These are phyloP conservation scores for Scytalidium lignicola DNA, from an alignment of 2,329 filamentous ascomycete species.

Conservation along the genomic window DNA sequence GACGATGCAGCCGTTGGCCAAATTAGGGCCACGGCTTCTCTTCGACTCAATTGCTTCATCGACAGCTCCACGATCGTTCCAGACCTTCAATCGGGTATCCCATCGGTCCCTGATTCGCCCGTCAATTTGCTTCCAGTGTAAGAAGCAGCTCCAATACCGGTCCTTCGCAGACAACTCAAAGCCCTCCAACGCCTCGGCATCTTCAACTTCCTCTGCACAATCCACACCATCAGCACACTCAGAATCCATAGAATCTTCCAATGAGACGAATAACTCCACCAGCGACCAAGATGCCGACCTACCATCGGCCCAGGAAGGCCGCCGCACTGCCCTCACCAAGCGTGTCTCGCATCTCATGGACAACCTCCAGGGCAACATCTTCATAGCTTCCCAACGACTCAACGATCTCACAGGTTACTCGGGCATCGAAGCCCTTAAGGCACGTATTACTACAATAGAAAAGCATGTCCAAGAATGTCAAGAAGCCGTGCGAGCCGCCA, in stretches of 20 bases:
- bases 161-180: slow-evolving; percentile 27
- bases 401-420: slow-evolving; percentile 95
- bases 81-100: slow-evolving; percentile 15
- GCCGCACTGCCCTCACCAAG: slow-evolving; percentile 37
- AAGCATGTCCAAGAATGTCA: slow-evolving; percentile 54
- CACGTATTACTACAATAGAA: slow-evolving; percentile 67
- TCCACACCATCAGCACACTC: neutral
- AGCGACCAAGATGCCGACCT: slow-evolving; percentile 28
- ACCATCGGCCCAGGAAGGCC: slow-evolving; percentile 41
- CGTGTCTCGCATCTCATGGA: slow-evolving; percentile 75
- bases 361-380: slow-evolving; percentile 76
- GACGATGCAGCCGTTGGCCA: slow-evolving; percentile 27
- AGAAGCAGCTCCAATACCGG: slow-evolving; percentile 29
- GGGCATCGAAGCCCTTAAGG: slow-evolving; percentile 80
- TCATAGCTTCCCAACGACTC: slow-evolving; percentile 79
- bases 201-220: slow-evolving; percentile 1
- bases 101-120: slow-evolving; percentile 9
- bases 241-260: neutral
- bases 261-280: neutral
- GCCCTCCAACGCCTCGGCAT: slow-evolving; percentile 9
- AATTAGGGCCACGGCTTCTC: slow-evolving; percentile 23
- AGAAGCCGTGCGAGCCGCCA: slow-evolving; percentile 62
- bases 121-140: slow-evolving; percentile 37
- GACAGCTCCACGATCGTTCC: slow-evolving; percentile 12
- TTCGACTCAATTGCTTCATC: slow-evolving; percentile 19